phyloP scores from a whole-genome alignment of 139 green algal genomes.

The Closterium sp. region DNA sequence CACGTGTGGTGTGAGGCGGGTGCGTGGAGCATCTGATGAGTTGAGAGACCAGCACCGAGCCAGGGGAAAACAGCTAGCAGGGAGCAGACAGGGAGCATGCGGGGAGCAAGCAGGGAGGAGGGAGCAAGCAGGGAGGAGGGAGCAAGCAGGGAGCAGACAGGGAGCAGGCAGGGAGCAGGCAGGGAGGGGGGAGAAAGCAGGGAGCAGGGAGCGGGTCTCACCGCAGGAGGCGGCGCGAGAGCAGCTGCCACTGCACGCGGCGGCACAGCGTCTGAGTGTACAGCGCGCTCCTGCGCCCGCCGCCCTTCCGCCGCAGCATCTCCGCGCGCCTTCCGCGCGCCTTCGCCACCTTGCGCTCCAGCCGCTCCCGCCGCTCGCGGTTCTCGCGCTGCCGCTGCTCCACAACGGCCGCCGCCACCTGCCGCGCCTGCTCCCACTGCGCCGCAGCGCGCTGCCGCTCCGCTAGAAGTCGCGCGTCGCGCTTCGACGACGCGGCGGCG shows the following conservation, averaged over 20 bases:
- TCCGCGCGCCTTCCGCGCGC: conserved; percentile 16
- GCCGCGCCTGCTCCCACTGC: not conserved
- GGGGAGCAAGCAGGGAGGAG: too few relatives aligned
- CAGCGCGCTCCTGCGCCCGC: not conserved
- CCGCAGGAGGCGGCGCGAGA: conserved; percentile 17
- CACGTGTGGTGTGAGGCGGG: too few relatives aligned
- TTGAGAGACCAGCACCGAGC: too few relatives aligned
- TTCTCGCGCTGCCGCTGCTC: not conserved
- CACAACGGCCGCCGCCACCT: conserved; percentile 12
- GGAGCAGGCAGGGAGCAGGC: not conserved
- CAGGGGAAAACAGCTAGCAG: too few relatives aligned
- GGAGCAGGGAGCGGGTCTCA: not conserved
- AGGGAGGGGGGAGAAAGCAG: too few relatives aligned
- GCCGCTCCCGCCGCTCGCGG: not conserved
- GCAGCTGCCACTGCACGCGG: not conserved
- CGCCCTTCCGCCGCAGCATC: conserved; percentile 20
- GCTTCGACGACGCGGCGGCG: not conserved
- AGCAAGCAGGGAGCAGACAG: too few relatives aligned
- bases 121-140: too few relatives aligned
- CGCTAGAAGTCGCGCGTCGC: not conserved
- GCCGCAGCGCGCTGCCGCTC: conserved; percentile 6
- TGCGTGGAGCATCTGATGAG: too few relatives aligned
- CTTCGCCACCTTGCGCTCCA: conserved; percentile 28
- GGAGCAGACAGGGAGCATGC: not conserved
- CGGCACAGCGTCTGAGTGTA: not conserved